phyloP scores from a whole-genome alignment of 2,329 filamentous ascomycete species.

The Zopfia rhizophila region DNA sequence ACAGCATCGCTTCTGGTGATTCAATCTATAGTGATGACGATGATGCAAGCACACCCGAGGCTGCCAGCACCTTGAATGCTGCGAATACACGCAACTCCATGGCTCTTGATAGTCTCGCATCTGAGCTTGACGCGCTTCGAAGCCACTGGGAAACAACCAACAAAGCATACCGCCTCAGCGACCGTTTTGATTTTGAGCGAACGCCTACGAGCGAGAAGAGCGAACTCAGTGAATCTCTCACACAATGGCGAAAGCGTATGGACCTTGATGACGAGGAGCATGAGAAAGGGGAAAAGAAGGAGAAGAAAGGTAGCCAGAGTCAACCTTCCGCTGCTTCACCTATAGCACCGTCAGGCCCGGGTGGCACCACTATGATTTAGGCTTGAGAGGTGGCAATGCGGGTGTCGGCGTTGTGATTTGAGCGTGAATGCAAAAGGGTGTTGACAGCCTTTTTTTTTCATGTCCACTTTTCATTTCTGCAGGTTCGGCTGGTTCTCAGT shows the following conservation, averaged over 20 bases:
- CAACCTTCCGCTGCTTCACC: slow-evolving; percentile 15
- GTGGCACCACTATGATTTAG: slow-evolving; percentile 31
- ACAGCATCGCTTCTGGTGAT: slow-evolving; percentile 70
- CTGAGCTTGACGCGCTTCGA: slow-evolving; percentile 88
- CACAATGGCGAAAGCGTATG: slow-evolving; percentile 47
- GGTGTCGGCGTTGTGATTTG: slow-evolving; percentile 10
- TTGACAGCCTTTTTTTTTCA: not conserved
- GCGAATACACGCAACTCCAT: slow-evolving; percentile 65
- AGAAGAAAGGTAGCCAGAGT: slow-evolving; percentile 7
- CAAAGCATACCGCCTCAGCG: slow-evolving; percentile 92
- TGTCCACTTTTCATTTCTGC: not conserved
- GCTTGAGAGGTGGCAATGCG: not conserved
- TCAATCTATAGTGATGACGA: slow-evolving; percentile 60
- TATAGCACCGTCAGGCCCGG: slow-evolving; percentile 23
- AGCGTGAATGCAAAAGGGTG: slow-evolving; percentile 5
- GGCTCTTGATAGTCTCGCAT: slow-evolving; percentile 90
- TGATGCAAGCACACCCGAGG: slow-evolving; percentile 46
- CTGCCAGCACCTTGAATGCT: slow-evolving; percentile 35
- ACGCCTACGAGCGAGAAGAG: slow-evolving; percentile 50
- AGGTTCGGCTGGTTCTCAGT: slow-evolving; percentile 9
- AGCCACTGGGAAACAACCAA: slow-evolving; percentile 96
- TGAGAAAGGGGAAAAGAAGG: slow-evolving; percentile 10
- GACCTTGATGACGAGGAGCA: slow-evolving; percentile 41
- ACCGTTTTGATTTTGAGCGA: slow-evolving; percentile 85
- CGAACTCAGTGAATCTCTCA: slow-evolving; percentile 44